Evolutionary conservation across 2,329 filamentous ascomycete genomes (phyloP).

Genomic region (Cytospora chrysosperma): DNA sequence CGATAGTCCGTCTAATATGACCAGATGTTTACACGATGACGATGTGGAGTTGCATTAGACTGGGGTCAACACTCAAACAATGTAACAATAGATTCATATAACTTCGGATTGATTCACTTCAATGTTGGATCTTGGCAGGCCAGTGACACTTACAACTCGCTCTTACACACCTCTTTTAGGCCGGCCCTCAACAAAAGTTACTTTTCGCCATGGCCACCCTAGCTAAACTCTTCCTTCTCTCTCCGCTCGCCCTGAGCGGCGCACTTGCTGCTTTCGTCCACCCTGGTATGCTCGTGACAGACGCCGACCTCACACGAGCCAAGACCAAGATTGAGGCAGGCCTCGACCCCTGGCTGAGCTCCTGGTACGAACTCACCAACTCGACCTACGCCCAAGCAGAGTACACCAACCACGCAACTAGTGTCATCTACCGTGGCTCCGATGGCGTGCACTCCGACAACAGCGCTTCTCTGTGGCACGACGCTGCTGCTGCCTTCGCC

Average conservation of each 20-base stretch:
- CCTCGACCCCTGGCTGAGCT: constrained; percentile 16
- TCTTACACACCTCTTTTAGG: not conserved
- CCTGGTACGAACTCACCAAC: constrained; percentile 9
- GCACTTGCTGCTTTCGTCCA: constrained; percentile 13
- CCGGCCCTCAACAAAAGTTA: not conserved
- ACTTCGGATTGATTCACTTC: too few relatives aligned
- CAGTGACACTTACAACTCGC: not conserved
- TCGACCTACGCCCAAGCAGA: constrained; percentile 1
- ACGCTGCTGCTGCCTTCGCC: constrained; percentile 20
- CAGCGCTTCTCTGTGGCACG: constrained; percentile 9
- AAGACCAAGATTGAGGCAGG: constrained; percentile 10
- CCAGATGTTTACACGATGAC: not conserved
- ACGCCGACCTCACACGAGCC: constrained; percentile 8
- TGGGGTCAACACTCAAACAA: not conserved
- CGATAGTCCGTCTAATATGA: not conserved
- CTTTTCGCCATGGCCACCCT: constrained; percentile 7
- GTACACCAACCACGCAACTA: constrained; percentile 11
- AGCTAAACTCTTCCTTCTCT: not conserved
- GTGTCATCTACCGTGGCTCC: constrained; percentile 10
- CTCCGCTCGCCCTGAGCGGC: not conserved
- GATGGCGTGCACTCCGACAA: constrained; percentile 4
- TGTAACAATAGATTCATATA: too few relatives aligned
- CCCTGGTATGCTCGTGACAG: constrained; percentile 18
- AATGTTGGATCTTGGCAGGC: not conserved
- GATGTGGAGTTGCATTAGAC: not conserved